phyloP scores from a whole-genome alignment of 257 asterid genomes.

The Pogostemon cablin region DNA sequence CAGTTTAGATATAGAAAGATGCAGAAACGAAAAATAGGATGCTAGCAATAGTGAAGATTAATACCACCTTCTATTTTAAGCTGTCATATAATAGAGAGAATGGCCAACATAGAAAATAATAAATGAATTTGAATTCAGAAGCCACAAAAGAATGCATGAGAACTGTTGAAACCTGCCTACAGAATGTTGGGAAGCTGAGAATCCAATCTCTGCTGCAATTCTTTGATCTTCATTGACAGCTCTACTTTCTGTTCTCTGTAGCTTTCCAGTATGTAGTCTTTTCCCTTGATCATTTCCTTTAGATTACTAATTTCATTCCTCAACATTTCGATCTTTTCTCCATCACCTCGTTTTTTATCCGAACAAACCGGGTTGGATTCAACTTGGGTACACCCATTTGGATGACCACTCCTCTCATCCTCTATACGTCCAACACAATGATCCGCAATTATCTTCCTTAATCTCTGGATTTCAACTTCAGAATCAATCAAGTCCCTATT shows the following conservation, averaged over 20 bases:
- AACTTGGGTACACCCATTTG: conserved; percentile 51
- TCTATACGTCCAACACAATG: conserved; percentile 60
- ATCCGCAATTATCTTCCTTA: conserved; percentile 86
- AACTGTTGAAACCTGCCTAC: conserved; percentile 44
- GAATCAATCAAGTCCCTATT: conserved; percentile 77
- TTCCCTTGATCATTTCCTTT: conserved; percentile 75
- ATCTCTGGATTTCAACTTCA: conserved; percentile 82
- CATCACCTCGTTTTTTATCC: conserved; percentile 50
- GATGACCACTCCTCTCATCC: conserved; percentile 49
- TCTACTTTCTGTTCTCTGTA: conserved; percentile 81
- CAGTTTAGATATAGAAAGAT: background rate
- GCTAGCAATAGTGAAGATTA: background rate
- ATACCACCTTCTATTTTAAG: conserved; percentile 8
- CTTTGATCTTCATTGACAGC: conserved; percentile 70
- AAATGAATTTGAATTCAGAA: conserved; percentile 12
- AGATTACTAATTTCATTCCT: conserved; percentile 62
- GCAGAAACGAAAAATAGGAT: background rate
- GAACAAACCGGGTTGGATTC: conserved; percentile 41
- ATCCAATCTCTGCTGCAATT: conserved; percentile 76
- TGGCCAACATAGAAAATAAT: background rate
- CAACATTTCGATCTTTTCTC: conserved; percentile 65
- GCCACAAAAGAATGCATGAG: conserved; percentile 52
- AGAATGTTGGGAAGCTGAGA: conserved; percentile 78
- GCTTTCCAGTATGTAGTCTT: conserved; percentile 70
- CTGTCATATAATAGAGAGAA: background rate